These are phyloP conservation scores for Solanum lycopersicoides DNA, from an alignment of 257 asterid species.

Conservation along the genomic window DNA sequence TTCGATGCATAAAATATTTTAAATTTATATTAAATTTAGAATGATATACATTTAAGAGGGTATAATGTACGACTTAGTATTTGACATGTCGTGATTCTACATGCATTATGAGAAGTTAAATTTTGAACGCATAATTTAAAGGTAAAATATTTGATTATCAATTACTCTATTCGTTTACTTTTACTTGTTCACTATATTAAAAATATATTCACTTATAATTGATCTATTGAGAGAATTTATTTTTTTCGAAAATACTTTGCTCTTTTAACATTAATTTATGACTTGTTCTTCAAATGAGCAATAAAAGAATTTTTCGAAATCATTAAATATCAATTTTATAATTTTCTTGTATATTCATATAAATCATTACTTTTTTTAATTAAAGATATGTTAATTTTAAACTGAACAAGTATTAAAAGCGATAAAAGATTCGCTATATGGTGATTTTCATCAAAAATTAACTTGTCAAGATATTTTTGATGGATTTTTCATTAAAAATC, in stretches of 20 bases:
- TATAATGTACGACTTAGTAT: neutral
- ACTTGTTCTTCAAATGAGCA: neutral
- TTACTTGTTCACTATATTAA: too few relatives aligned
- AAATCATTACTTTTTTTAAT: too few relatives aligned
- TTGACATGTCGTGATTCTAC: neutral
- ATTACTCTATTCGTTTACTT: too few relatives aligned
- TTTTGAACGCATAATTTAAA: neutral
- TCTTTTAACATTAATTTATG: too few relatives aligned
- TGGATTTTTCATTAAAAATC: neutral
- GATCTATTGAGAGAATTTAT: too few relatives aligned
- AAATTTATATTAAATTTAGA: rapidly evolving
- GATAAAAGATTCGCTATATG: too few relatives aligned
- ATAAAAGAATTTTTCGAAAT: too few relatives aligned
- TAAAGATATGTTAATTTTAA: too few relatives aligned
- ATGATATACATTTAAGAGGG: neutral
- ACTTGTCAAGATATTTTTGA: neutral
- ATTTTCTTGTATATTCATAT: neutral
- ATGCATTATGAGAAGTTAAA: neutral
- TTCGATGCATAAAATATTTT: neutral
- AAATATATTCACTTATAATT: neutral
- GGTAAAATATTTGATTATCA: neutral
- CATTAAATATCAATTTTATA: neutral
- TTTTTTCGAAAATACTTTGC: neutral
- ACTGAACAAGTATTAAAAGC: too few relatives aligned
- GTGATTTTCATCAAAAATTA: neutral